Conservation (phyloP, 1,139 yeast species). For the Lodderomyces parapsilosis region DNA sequence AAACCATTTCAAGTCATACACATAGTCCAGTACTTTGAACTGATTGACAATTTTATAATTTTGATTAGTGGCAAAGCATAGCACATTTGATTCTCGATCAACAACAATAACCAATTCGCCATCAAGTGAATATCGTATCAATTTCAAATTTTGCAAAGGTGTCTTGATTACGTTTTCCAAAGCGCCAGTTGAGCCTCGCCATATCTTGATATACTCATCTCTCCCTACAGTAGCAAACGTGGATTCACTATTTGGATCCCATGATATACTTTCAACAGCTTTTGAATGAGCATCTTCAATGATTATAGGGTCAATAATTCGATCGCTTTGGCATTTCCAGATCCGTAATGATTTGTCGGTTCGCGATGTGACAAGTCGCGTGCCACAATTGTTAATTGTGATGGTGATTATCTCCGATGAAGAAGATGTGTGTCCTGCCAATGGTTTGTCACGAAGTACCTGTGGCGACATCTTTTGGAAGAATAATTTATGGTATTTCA, state of each 20-base stretch:
- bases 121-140: slow-evolving; percentile 49
- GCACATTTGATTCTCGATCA: slow-evolving; percentile 35
- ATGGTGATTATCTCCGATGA: slow-evolving; percentile 33
- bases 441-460: slow-evolving; percentile 25
- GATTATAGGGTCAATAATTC: slow-evolving; percentile 31
- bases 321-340: slow-evolving; percentile 36
- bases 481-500: slow-evolving; percentile 16
- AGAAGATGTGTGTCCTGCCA: slow-evolving; percentile 23
- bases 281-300: slow-evolving; percentile 46
- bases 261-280: slow-evolving; percentile 50
- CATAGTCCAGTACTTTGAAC: slow-evolving; percentile 22
- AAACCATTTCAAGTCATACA: slow-evolving; percentile 42
- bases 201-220: slow-evolving; percentile 52
- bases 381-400: slow-evolving; percentile 40
- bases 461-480: slow-evolving; percentile 25
- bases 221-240: slow-evolving; percentile 60
- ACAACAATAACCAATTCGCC: slow-evolving; percentile 53
- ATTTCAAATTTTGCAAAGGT: slow-evolving; percentile 21
- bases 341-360: slow-evolving; percentile 46
- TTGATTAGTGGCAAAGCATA: slow-evolving; percentile 25
- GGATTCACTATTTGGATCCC: slow-evolving; percentile 58
- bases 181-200: slow-evolving; percentile 50
- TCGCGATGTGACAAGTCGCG: slow-evolving; percentile 44
- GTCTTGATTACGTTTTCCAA: slow-evolving; percentile 33
- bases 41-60: slow-evolving; percentile 28